These are phyloP conservation scores for Ilyonectria sp. DNA, from an alignment of 2,329 filamentous ascomycete genomes.

Conservation along the genomic window DNA sequence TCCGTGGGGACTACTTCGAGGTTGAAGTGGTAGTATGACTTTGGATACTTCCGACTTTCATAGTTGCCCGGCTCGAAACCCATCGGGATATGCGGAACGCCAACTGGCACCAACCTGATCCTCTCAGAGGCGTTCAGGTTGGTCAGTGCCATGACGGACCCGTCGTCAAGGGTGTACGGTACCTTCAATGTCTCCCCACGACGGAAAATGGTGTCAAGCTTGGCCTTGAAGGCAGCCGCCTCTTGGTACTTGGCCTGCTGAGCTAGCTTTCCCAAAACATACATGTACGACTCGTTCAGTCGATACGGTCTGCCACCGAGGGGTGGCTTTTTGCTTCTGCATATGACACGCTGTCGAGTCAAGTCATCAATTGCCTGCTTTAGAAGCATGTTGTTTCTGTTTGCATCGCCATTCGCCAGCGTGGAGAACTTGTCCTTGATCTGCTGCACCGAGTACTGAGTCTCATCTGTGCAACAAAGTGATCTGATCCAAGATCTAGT, in stretches of 20 bases:
- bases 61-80: slow-evolving; percentile 82
- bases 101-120: slow-evolving; percentile 66
- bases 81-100: slow-evolving; percentile 75
- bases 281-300: slow-evolving; percentile 72
- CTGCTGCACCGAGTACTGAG: slow-evolving; percentile 63
- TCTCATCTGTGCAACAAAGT: slow-evolving; percentile 67
- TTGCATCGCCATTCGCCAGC: slow-evolving; percentile 59
- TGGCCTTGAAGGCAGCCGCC: slow-evolving; percentile 72
- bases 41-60: slow-evolving; percentile 78
- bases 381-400: slow-evolving; percentile 61
- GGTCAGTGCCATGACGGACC: slow-evolving; percentile 76
- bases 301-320: slow-evolving; percentile 74
- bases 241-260: slow-evolving; percentile 69
- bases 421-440: slow-evolving; percentile 68
- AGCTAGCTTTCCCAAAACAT: slow-evolving; percentile 70
- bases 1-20: slow-evolving; percentile 76
- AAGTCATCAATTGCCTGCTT: slow-evolving; percentile 65
- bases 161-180: slow-evolving; percentile 73
- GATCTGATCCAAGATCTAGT: slow-evolving; percentile 74
- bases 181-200: slow-evolving; percentile 60
- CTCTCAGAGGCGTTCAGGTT: slow-evolving; percentile 75
- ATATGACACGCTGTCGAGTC: slow-evolving; percentile 68
- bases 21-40: slow-evolving; percentile 75
- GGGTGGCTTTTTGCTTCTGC: slow-evolving; percentile 71
- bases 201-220: slow-evolving; percentile 71